Evolutionary conservation across 2,329 filamentous ascomycete genomes (phyloP), one percentile per base, ranked within the genome.

Genomic region (Pyricularia pennisetigena): DNA sequence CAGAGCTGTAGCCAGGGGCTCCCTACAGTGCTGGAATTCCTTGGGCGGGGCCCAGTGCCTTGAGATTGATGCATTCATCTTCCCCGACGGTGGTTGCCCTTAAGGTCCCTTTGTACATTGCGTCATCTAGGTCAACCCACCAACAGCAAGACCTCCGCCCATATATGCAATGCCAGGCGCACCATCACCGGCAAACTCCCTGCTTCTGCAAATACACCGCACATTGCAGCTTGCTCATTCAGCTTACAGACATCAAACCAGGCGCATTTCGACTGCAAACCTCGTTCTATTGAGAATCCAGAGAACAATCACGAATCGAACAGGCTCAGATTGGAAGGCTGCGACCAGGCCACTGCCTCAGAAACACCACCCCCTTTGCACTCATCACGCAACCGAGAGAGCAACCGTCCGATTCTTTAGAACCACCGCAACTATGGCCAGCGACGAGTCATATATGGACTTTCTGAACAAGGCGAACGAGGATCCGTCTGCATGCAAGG

Each of bases 391-490:
- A 20, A 9, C 16, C 59, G 59, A 62, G 9, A 29, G 24, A 29
- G 28, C 29, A 29, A n/a, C 29, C 30, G 30, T 41, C 10, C 63
- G 63, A 49, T 14, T 9, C 28, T 30, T 65, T 6, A 35, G 32
- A 14, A 65, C 23, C 77, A 76, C 78, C 76, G n/a, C 49, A 29
- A 41, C 82, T 68, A 92, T 92, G 90, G 86, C 88, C 8, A 89
- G 88, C 68, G 93, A 97, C 82, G 88, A 91, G 70, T 90, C 91
- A 70, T 97, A 97, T 82, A 86, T 88, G 79, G 83, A 90, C 69
- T 97, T 97, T 76, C 83, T 97, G 69, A 85, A 95, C 76, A 95
- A 95, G 81, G 92, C 93, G 68, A 97, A 97, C 80, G 82, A 88
- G 74, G 89, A 93, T 75, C 89, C 90, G 23, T 89, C 87, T 76